Base-by-base conservation (phyloP, 2,329 filamentous ascomycete species). In the Phyllosticta citrichinensis region DNA sequence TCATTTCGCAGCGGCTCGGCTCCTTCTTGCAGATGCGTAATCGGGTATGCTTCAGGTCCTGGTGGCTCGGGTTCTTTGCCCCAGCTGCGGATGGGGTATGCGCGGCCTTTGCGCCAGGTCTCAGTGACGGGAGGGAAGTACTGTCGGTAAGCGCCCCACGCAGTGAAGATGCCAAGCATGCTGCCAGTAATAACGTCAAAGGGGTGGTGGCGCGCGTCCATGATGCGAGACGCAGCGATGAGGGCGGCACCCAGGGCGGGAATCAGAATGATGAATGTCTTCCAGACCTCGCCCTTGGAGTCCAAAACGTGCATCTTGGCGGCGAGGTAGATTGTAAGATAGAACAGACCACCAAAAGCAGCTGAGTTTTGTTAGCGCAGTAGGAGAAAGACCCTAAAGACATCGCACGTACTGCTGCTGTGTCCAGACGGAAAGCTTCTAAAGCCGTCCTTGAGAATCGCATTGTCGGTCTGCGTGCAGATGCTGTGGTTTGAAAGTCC, bases 191-290 rank as follows among this genome's bases (percentile, higher is more conserved):
- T 75, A 30, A 85, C 82, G 64, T 85, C 82, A 68, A 85, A 84
- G 0, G 82, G 81, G 65, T 85, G 82, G 62, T 85, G 82, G 17
- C 82, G 77, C 22, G 81, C 81, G 65, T 85, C 82, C 82, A 84
- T 84, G 61, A 84, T 84, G 53, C 82, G 79, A 14, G 79, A 80
- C 47, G 81, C 79, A 5, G 82, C 80, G 58, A 85, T 76, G 52
- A 84, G 74, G 11, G 77, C 75, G 19, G 82, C 82, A 22, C 75
- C 81, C 17, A 85, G 74, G 10, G 77, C 75, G 1, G 82, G 82
- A 4, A 80, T 71, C 63, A 83, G 71, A 50, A 83, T 77, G 22
- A 84, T 67, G 60, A 83, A 76, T 1, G 79, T 72, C 66, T 83
- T 83, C 82, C 82, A 85, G 17, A 82, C 80, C 67, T 84, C 82